phyloP scores from a whole-genome alignment of 345 rosid species.

The Populus davidiana region DNA sequence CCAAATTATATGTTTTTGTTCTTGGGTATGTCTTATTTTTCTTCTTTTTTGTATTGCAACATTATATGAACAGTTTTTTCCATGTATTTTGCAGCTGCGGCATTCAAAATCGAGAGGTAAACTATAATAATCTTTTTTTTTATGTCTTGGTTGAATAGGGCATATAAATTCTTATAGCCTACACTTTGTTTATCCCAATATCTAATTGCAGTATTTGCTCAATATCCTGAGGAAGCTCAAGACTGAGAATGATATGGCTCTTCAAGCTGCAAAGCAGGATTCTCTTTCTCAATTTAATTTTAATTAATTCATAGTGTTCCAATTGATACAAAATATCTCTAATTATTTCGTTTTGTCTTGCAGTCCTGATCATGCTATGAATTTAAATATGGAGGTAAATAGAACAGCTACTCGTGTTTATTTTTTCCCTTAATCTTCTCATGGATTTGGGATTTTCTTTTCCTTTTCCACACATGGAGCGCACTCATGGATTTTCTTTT shows the following conservation, averaged over 20 bases:
- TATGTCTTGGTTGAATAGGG: too few relatives aligned
- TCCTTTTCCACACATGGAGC: background rate
- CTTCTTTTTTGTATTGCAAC: background rate
- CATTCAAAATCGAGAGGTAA: conserved; percentile 27
- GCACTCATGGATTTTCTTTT: background rate
- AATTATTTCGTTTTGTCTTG: background rate
- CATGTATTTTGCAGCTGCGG: conserved; percentile 5
- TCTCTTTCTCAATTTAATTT: background rate
- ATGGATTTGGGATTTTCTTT: background rate
- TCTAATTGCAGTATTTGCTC: conserved; percentile 22
- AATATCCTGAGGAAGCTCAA: conserved; percentile 22
- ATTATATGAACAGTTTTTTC: background rate
- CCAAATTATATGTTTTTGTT: too few relatives aligned
- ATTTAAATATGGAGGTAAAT: conserved; percentile 22
- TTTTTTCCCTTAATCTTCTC: background rate
- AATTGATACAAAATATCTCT: background rate
- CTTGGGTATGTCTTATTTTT: background rate
- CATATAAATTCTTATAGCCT: too few relatives aligned
- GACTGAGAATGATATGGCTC: conserved; percentile 21
- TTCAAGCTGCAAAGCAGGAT: conserved; percentile 30
- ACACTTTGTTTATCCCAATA: too few relatives aligned
- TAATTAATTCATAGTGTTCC: background rate
- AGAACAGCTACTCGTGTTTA: background rate
- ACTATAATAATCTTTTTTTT: too few relatives aligned
- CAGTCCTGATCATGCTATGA: conserved; percentile 16